Base-by-base conservation (phyloP, 345 rosid genomes). In the Mangifera indica region DNA sequence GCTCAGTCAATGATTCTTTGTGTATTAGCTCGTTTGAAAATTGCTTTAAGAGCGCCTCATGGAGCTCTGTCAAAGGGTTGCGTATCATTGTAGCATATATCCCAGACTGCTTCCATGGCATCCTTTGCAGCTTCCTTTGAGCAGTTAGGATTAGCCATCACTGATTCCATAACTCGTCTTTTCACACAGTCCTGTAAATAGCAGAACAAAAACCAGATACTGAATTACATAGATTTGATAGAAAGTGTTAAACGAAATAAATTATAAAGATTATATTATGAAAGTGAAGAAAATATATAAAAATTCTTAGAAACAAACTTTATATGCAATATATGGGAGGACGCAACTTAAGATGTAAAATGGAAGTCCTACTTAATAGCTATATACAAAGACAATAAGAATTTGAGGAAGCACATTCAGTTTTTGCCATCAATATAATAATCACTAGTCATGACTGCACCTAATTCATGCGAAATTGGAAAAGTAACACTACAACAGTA, bases 1-100 rank as follows among this genome's bases (percentile, higher is more conserved):
- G 15, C 59, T 60, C 15, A 32, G 42, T 10, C 49, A 51, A 3
- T 18, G 67, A 22, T 48, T 7, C 25, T 66, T 32, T 8, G 9
- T 24, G 20, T 29, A 3, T 3, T 29, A 29, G 32, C 3, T 29
- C 2, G 32, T 29, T 29, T 29, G 72, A 59, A 60, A 25, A 42
- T 29, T 17, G 53, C 56, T 18, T 34, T 45, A 26, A 62, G 29
- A 42, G 37, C 34, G 60, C 32, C 22, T 89, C 84, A 96, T 37
- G 98, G 99, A 82, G 93, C 99, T 84, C 97, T 86, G 59, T 93
- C 96, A 72, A 96, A 96, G 72, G 98, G 99, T 67, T 85, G 72
- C 37, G 99, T 89, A 68, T 96, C 99, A 68, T 93, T 91, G 81
- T 96, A 96, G 80, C 98, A 96, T 65, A 87, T 81, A 79, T 93